These are phyloP conservation scores for Macrocybe gigantea DNA, from an alignment of 768 basidiomycete species.

Conservation along the genomic window DNA sequence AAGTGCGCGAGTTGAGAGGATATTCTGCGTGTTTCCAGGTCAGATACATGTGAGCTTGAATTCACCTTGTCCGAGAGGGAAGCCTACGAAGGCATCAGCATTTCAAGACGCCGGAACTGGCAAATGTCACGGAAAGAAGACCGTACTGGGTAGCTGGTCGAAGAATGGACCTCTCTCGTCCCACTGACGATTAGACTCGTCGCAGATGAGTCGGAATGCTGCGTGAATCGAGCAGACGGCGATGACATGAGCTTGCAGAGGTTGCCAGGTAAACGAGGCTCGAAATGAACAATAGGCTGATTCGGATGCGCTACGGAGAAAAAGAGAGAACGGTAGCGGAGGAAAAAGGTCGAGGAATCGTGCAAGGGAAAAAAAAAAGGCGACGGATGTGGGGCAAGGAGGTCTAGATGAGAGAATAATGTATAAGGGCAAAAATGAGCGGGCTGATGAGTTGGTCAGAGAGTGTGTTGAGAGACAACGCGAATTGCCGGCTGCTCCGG, in stretches of 20 bases:
- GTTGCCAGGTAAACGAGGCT: background rate
- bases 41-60: too few species aligned
- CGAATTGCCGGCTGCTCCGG: background rate
- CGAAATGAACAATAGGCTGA: too few species aligned
- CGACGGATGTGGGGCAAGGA: too few species aligned
- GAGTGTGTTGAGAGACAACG: slow-evolving; percentile 3
- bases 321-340: too few species aligned
- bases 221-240: slow-evolving; percentile 13
- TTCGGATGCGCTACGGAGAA: too few species aligned
- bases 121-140: background rate
- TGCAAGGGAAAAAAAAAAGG: too few species aligned
- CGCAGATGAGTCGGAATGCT: slow-evolving; percentile 12
- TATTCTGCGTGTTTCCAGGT: too few species aligned
- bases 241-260: slow-evolving; percentile 4
- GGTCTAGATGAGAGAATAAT: background rate
- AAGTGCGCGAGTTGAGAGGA: background rate
- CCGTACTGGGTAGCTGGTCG: slow-evolving; percentile 13
- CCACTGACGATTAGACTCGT: slow-evolving; percentile 7
- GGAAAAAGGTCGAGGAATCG: too few species aligned
- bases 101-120: background rate
- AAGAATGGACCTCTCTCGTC: slow-evolving; percentile 1
- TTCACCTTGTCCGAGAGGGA: too few species aligned
- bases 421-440: slow-evolving; percentile 2
- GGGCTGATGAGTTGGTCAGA: slow-evolving; percentile 1
- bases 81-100: background rate